Conservation (phyloP, 1,139 yeast species). For the Geotrichum siamense region DNA sequence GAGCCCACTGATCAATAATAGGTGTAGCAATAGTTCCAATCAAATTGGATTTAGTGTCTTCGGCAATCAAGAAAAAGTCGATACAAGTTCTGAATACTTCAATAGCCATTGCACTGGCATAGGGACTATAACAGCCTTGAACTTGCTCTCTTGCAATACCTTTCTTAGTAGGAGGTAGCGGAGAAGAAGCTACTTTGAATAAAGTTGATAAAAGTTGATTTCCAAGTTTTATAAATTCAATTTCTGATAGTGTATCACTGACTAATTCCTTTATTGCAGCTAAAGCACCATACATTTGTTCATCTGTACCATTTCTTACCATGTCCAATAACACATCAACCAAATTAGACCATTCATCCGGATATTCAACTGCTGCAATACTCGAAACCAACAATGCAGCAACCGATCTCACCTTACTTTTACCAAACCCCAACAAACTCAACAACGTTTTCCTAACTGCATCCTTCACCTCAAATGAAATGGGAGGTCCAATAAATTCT, state of each 20-base stretch:
- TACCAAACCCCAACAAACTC: constrained; percentile 43
- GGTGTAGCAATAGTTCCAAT: constrained; percentile 21
- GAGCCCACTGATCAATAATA: constrained; percentile 29
- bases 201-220: constrained; percentile 26
- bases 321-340: constrained; percentile 44
- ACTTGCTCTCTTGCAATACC: constrained; percentile 5
- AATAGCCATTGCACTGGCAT: constrained; percentile 26
- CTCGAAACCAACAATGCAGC: constrained; percentile 73
- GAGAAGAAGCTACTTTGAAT: constrained; percentile 21
- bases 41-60: constrained; percentile 17
- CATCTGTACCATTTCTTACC: constrained; percentile 35
- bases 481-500: constrained; percentile 63
- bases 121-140: constrained; percentile 16
- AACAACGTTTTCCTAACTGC: constrained; percentile 47
- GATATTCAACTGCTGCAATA: constrained; percentile 83
- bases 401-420: constrained; percentile 58
- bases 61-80: constrained; percentile 33
- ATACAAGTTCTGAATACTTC: constrained; percentile 32
- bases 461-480: constrained; percentile 47
- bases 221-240: constrained; percentile 74
- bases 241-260: constrained; percentile 79
- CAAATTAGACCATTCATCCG: constrained; percentile 90
- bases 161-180: constrained; percentile 14
- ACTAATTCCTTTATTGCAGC: constrained; percentile 69
- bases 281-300: constrained; percentile 55